A percentile compares a stretch with the other conserved stretches of the same genome.
These are phyloP conservation scores for Zymoseptoria ardabiliae DNA, from an alignment of 2,329 filamentous ascomycete species.

Conservation along the genomic window DNA sequence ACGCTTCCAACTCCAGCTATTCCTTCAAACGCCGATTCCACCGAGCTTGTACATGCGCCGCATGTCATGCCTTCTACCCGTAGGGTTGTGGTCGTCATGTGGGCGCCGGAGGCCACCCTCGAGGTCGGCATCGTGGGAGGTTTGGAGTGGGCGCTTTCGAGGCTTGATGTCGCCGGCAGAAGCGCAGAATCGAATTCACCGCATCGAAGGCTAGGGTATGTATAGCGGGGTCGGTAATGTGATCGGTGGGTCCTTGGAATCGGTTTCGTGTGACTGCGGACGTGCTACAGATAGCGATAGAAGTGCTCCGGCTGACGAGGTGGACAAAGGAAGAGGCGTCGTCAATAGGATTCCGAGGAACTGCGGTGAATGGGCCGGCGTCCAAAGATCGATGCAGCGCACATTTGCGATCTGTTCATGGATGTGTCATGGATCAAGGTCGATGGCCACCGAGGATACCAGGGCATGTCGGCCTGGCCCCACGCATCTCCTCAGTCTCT, in stretches of 20 bases:
- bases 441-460: neutral
- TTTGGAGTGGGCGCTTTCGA: neutral
- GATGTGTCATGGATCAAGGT: neutral
- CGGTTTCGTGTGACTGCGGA: neutral
- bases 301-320: neutral
- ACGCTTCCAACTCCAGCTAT: slow-evolving; percentile 77
- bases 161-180: neutral
- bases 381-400: neutral
- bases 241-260: neutral
- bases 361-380: neutral
- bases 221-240: neutral
- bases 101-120: slow-evolving; percentile 14
- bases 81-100: slow-evolving; percentile 85
- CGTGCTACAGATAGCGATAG: neutral
- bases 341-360: neutral
- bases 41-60: slow-evolving; percentile 85
- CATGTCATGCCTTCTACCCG: slow-evolving; percentile 82
- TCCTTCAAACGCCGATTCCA: slow-evolving; percentile 79
- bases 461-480: neutral
- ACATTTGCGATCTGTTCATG: neutral
- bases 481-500: neutral
- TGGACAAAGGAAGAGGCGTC: neutral
- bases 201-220: neutral
- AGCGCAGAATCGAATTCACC: neutral
- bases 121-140: slow-evolving; percentile 17